Evolutionary conservation across 768 basidiomycete genomes (phyloP).

Genomic region (Myochromella boudieri): DNA sequence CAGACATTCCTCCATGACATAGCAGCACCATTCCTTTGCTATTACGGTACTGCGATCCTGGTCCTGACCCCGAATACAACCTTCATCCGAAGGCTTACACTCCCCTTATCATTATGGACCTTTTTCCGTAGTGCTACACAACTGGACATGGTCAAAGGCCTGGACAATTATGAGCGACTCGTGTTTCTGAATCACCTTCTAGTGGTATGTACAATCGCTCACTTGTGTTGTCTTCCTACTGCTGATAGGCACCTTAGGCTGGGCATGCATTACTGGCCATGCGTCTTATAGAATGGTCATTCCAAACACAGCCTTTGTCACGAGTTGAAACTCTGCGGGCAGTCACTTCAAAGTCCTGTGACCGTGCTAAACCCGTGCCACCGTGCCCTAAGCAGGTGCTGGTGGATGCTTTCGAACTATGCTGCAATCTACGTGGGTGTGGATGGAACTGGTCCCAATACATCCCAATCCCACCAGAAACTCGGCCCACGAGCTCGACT

Average conservation of each 20-base stretch:
- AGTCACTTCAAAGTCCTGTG: slow-evolving; percentile 13
- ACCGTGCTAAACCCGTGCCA: slow-evolving; percentile 7
- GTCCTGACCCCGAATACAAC: slow-evolving; percentile 47
- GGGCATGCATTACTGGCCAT: slow-evolving; percentile 33
- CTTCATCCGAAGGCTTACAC: slow-evolving; percentile 41
- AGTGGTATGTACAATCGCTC: slow-evolving; percentile 30
- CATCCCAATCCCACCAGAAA: slow-evolving; percentile 40
- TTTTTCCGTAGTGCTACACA: slow-evolving; percentile 43
- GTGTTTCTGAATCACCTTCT: slow-evolving; percentile 44
- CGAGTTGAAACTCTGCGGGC: slow-evolving; percentile 21
- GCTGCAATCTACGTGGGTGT: slow-evolving; percentile 50
- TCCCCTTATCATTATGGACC: slow-evolving; percentile 47
- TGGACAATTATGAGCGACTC: slow-evolving; percentile 32
- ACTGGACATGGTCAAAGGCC: slow-evolving; percentile 39
- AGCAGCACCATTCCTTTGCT: slow-evolving; percentile 41
- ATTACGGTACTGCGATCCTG: slow-evolving; percentile 53
- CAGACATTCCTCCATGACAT: slow-evolving; percentile 35
- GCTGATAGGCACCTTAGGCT: slow-evolving; percentile 29
- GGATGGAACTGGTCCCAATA: slow-evolving; percentile 62
- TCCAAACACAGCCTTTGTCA: slow-evolving; percentile 31
- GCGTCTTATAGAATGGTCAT: slow-evolving; percentile 41
- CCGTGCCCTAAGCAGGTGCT: slow-evolving; percentile 15
- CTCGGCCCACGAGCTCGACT: slow-evolving; percentile 36
- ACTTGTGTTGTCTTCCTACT: not conserved
- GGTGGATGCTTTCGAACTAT: slow-evolving; percentile 50